Evolutionary conservation across 257 asterid genomes (phyloP).

Genomic region (Solanum infundibuliforme): DNA sequence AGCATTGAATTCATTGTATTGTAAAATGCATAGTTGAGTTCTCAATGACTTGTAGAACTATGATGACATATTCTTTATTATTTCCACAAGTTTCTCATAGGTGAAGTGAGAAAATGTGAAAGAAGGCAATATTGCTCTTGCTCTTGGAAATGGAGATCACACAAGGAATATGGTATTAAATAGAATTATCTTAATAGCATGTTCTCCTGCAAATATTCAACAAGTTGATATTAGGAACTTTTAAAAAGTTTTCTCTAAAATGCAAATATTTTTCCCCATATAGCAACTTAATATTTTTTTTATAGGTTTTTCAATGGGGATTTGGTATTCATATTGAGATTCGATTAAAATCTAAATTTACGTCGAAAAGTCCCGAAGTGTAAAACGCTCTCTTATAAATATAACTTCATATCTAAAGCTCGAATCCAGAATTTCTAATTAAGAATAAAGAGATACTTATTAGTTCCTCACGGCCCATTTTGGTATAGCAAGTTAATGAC

Average conservation of each 20-base stretch:
- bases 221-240: not conserved
- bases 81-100: not conserved
- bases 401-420: not conserved
- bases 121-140: not conserved
- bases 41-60: not conserved
- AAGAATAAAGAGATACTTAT: not conserved
- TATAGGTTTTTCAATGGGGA: not conserved
- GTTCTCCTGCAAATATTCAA: not conserved
- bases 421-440: not conserved
- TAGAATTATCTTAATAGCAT: not conserved
- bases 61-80: not conserved
- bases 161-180: not conserved
- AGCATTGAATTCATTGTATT: not conserved
- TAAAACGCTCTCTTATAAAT: not conserved
- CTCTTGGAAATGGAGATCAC: not conserved
- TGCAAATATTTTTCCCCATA: not conserved
- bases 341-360: not conserved
- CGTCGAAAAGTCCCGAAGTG: accelerated
- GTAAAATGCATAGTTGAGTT: not conserved
- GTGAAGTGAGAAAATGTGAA: not conserved
- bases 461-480: not conserved
- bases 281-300: not conserved
- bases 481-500: not conserved
- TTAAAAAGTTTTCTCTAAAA: not conserved
- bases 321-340: not conserved